These are phyloP conservation scores for Hibiscus syriacus DNA, from an alignment of 345 rosid genomes.

Conservation along the genomic window DNA sequence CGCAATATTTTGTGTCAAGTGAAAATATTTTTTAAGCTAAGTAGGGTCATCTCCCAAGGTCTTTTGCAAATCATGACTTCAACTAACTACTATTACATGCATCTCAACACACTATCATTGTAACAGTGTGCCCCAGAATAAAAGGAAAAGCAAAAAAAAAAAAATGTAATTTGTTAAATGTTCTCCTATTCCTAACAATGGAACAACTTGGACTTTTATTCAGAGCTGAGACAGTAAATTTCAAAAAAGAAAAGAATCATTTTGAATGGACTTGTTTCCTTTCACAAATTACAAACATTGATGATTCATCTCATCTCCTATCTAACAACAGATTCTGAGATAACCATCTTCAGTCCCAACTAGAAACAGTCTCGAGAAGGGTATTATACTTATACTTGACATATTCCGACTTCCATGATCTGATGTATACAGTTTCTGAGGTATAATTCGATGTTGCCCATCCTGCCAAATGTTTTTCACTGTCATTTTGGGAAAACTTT, in stretches of 20 bases:
- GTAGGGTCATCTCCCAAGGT: no score
- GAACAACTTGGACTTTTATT: neutral
- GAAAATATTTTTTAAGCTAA: no score
- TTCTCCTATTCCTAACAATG: neutral
- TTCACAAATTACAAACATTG: neutral
- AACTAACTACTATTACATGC: no score
- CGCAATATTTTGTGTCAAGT: no score
- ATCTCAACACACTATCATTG: no score
- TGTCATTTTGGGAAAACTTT: neutral
- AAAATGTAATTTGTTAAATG: slow-evolving; percentile 41
- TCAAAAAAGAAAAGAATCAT: neutral
- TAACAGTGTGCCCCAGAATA: no score
- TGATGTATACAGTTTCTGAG: slow-evolving; percentile 57
- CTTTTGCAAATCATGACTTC: no score
- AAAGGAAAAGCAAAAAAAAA: no score
- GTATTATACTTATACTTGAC: slow-evolving; percentile 70
- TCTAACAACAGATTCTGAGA: slow-evolving; percentile 67
- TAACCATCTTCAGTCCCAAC: slow-evolving; percentile 88
- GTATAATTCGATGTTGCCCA: slow-evolving; percentile 45
- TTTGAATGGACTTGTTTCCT: neutral
- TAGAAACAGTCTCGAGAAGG: slow-evolving; percentile 67
- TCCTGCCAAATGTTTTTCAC: slow-evolving; percentile 37
- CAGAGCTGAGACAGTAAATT: neutral
- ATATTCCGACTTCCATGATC: slow-evolving; percentile 48
- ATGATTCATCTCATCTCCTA: neutral